Conservation (phyloP, 1,284 basidiomycete species). For the Grifola frondosa region DNA sequence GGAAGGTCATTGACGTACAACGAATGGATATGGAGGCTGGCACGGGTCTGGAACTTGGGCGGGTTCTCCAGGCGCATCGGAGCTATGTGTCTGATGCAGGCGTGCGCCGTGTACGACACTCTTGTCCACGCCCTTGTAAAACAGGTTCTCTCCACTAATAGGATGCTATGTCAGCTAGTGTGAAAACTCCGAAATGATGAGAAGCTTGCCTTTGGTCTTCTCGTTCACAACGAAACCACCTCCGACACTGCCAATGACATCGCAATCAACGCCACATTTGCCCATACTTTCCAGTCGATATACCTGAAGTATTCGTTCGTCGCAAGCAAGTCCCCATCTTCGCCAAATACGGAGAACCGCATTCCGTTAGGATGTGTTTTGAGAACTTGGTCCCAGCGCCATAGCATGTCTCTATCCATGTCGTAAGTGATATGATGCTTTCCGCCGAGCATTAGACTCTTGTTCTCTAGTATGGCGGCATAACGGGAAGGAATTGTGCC, state of each 20-base stretch:
- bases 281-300: slow-evolving; percentile 1
- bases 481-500: slow-evolving; percentile 78
- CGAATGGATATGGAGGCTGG: slow-evolving; percentile 83
- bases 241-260: slow-evolving; percentile 57
- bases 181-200: neutral
- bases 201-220: slow-evolving; percentile 68
- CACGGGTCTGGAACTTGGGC: slow-evolving; percentile 29
- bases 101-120: slow-evolving; percentile 75
- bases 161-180: slow-evolving; percentile 1
- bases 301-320: slow-evolving; percentile 92
- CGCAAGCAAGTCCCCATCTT: slow-evolving; percentile 82
- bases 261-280: slow-evolving; percentile 4
- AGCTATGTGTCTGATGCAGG: slow-evolving; percentile 65
- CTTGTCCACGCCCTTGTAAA: slow-evolving; percentile 95
- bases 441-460: slow-evolving; percentile 71
- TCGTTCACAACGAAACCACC: slow-evolving; percentile 92
- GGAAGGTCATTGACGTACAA: slow-evolving; percentile 17
- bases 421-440: slow-evolving; percentile 78
- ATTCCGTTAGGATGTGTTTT: slow-evolving; percentile 89
- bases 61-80: slow-evolving; percentile 32
- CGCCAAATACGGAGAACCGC: slow-evolving; percentile 85
- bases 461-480: slow-evolving; percentile 63
- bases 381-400: slow-evolving; percentile 84
- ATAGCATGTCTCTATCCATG: slow-evolving; percentile 88
- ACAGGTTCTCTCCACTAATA: slow-evolving; percentile 90